A percentile compares a stretch with the other conserved stretches of the same genome.
phyloP scores from a whole-genome alignment of 164 flowering plant species.

The Umbilicus rupestris region DNA sequence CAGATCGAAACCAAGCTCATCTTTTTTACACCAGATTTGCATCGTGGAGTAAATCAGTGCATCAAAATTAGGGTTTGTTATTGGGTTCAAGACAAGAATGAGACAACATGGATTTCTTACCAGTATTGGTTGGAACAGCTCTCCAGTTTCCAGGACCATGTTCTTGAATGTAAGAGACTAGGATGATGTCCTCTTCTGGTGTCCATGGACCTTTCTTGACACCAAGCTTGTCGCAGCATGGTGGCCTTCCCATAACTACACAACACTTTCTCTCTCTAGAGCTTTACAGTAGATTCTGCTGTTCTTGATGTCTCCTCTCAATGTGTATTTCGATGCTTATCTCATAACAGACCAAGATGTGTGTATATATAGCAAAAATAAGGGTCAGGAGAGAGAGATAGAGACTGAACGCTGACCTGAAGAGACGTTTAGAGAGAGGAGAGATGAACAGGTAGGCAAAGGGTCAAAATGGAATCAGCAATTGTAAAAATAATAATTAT shows the following conservation, averaged over 20 bases:
- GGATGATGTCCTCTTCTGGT: constrained; percentile 87
- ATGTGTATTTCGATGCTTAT: not conserved
- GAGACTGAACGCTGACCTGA: not conserved
- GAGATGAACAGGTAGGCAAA: not conserved
- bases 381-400: not conserved
- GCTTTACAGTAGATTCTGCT: not conserved
- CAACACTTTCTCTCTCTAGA: not conserved
- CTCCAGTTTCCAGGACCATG: constrained; percentile 96
- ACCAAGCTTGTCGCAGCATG: constrained; percentile 84
- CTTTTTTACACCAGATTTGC: too few species aligned
- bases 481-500: too few species aligned
- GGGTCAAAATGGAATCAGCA: not conserved
- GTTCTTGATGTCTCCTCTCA: not conserved
- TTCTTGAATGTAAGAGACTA: constrained; percentile 84
- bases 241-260: constrained; percentile 73
- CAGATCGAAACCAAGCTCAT: not conserved
- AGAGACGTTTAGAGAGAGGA: not conserved
- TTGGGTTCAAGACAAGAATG: too few species aligned
- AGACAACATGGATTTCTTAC: constrained; percentile 23
- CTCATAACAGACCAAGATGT: not conserved
- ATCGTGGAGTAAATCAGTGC: too few species aligned
- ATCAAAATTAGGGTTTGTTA: not conserved
- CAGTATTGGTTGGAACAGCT: constrained; percentile 79
- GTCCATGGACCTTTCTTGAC: constrained; percentile 99
- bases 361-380: not conserved